Percentiles rank a stretch among this genome's conserved stretches.
Evolutionary conservation across 2,329 filamentous ascomycete genomes (phyloP).

Genomic region (Tolypocladium album): DNA sequence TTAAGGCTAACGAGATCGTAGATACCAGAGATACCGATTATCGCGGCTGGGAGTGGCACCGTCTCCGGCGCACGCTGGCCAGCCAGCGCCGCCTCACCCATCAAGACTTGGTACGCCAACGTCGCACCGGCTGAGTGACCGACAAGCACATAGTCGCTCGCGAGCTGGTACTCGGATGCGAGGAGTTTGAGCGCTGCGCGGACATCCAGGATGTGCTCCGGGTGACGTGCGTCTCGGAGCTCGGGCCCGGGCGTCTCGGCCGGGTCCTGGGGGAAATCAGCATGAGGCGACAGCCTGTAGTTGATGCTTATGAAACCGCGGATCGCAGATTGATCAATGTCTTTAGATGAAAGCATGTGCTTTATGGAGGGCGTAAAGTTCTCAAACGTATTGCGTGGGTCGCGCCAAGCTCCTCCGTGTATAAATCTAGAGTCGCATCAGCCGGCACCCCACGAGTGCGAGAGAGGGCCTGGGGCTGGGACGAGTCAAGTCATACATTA

Average conservation of each 20-base stretch:
- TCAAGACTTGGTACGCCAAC: conserved; percentile 49
- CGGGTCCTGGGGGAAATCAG: conserved; percentile 28
- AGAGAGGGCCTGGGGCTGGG: neutral
- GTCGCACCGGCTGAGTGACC: conserved; percentile 56
- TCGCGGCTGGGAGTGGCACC: conserved; percentile 32
- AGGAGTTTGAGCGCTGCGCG: conserved; percentile 38
- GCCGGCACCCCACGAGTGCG: neutral
- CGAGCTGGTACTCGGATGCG: conserved; percentile 31
- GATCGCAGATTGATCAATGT: conserved; percentile 24
- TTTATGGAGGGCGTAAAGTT: conserved; percentile 35
- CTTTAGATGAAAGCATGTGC: conserved; percentile 22
- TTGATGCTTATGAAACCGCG: conserved; percentile 54
- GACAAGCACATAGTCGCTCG: conserved; percentile 41
- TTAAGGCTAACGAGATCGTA: conserved; percentile 51
- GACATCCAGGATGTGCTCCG: conserved; percentile 49
- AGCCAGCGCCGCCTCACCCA: conserved; percentile 24
- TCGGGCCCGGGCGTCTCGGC: conserved; percentile 13
- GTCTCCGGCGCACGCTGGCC: conserved; percentile 6
- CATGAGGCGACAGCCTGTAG: conserved; percentile 48
- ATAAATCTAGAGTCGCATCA: conserved; percentile 32
- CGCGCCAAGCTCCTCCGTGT: conserved; percentile 55
- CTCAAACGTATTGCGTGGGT: conserved; percentile 37
- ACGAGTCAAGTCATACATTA: conserved; percentile 20
- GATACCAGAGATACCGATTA: conserved; percentile 56
- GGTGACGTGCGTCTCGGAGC: conserved; percentile 39